Percentiles rank a stretch among this genome's conserved stretches.
These are phyloP conservation scores for Serpula lacrymans DNA, from an alignment of 768 basidiomycete genomes.

Conservation along the genomic window DNA sequence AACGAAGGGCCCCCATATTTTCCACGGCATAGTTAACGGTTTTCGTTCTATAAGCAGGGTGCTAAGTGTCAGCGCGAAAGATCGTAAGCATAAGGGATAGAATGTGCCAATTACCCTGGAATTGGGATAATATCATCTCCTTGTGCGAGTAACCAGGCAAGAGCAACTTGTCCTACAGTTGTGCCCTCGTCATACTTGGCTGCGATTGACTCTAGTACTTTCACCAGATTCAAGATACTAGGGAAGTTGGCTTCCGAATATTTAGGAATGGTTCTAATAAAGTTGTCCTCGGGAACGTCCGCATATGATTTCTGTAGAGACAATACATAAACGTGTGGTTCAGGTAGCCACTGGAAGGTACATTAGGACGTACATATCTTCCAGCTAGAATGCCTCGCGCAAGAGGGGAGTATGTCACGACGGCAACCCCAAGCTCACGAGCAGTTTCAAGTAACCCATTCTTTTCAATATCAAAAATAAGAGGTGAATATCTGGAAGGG, in stretches of 20 bases:
- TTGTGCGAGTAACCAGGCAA: too few species aligned
- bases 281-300: slow-evolving; percentile 27
- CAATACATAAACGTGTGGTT: neutral
- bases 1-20: too few species aligned
- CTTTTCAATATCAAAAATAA: slow-evolving; percentile 16
- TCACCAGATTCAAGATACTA: slow-evolving; percentile 31
- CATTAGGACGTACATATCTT: slow-evolving; percentile 7
- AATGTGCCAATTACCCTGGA: too few species aligned
- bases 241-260: slow-evolving; percentile 31
- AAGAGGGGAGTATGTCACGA: slow-evolving; percentile 32
- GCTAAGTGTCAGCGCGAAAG: too few species aligned
- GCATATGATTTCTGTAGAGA: slow-evolving; percentile 8
- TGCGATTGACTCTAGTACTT: slow-evolving; percentile 28
- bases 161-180: too few species aligned
- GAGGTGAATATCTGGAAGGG: slow-evolving; percentile 19
- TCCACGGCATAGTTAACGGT: too few species aligned
- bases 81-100: too few species aligned
- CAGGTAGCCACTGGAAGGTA: neutral
- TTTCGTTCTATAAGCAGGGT: too few species aligned
- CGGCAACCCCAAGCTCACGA: slow-evolving; percentile 25
- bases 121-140: too few species aligned
- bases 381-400: slow-evolving; percentile 37
- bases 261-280: slow-evolving; percentile 24
- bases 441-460: slow-evolving; percentile 24
- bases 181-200: slow-evolving; percentile 27